These are phyloP conservation scores for Eutrema heterophyllum DNA, from an alignment of 345 rosid species.

Conservation along the genomic window DNA sequence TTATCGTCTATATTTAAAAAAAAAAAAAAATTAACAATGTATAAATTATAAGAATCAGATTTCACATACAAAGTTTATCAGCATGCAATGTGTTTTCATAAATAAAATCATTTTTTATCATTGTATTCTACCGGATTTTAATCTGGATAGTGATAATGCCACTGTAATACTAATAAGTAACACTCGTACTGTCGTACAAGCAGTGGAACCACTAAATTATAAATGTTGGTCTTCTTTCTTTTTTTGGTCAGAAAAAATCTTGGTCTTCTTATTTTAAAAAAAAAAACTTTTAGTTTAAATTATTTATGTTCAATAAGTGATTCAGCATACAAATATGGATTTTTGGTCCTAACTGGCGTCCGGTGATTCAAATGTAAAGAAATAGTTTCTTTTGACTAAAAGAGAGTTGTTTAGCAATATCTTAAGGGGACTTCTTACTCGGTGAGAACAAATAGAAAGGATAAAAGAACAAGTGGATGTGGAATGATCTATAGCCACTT, in stretches of 20 bases:
- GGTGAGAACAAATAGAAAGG: neutral
- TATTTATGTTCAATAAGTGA: neutral
- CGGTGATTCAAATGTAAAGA: neutral
- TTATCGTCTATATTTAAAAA: no score
- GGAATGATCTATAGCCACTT: constrained; percentile 12
- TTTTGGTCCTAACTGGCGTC: constrained; percentile 15
- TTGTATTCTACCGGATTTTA: neutral
- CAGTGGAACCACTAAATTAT: neutral
- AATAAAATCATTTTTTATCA: neutral
- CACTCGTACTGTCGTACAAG: neutral
- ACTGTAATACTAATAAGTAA: neutral
- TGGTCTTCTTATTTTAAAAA: no score
- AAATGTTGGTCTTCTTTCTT: no score
- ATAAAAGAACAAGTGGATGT: constrained; percentile 9
- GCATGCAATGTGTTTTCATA: neutral
- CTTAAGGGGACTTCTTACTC: neutral
- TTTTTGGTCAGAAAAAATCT: no score
- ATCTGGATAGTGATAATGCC: neutral
- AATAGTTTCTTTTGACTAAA: neutral
- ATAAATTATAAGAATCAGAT: no score
- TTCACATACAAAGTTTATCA: neutral
- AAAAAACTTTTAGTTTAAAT: neutral
- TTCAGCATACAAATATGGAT: neutral
- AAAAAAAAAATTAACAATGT: no score
- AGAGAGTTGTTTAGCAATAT: constrained; percentile 11